These are phyloP conservation scores for Rhizophora mangle DNA, from an alignment of 345 rosid species.

Conservation along the genomic window DNA sequence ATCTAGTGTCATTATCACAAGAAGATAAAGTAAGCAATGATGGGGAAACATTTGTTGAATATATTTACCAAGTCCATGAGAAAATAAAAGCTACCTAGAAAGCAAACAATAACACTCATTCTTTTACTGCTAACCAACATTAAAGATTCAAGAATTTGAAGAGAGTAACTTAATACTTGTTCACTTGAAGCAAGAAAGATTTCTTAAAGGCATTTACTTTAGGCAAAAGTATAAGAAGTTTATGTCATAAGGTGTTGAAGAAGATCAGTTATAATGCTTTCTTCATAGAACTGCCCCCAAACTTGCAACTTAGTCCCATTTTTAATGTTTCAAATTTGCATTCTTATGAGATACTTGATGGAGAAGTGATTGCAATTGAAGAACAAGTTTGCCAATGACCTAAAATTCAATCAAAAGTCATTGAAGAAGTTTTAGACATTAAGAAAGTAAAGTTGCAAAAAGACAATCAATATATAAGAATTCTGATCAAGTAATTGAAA, in stretches of 20 bases:
- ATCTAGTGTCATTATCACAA: no score
- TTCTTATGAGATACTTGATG: slow-evolving; percentile 3
- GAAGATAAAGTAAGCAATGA: no score
- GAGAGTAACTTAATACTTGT: no score
- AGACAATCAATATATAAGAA: no score
- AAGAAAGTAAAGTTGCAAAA: neutral
- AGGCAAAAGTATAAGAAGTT: slow-evolving; percentile 2
- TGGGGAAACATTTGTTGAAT: neutral
- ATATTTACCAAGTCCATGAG: neutral
- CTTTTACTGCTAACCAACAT: neutral
- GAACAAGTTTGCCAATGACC: neutral
- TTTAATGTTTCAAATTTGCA: neutral
- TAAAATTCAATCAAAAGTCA: neutral
- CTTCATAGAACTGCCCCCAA: neutral
- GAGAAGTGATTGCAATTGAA: neutral
- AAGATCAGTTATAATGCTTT: slow-evolving; percentile 2
- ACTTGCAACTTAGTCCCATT: slow-evolving; percentile 1
- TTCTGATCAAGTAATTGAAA: no score
- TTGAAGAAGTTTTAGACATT: neutral
- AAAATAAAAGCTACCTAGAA: neutral
- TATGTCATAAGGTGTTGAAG: neutral
- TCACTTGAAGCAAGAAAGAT: neutral
- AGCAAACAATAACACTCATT: neutral
- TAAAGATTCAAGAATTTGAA: neutral
- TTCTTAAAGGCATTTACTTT: neutral